A percentile compares a stretch with the other conserved stretches of the same genome.
Evolutionary conservation across 495 filamentous ascomycete species (phyloP).

Genomic region (Aspergillus avenaceus): DNA sequence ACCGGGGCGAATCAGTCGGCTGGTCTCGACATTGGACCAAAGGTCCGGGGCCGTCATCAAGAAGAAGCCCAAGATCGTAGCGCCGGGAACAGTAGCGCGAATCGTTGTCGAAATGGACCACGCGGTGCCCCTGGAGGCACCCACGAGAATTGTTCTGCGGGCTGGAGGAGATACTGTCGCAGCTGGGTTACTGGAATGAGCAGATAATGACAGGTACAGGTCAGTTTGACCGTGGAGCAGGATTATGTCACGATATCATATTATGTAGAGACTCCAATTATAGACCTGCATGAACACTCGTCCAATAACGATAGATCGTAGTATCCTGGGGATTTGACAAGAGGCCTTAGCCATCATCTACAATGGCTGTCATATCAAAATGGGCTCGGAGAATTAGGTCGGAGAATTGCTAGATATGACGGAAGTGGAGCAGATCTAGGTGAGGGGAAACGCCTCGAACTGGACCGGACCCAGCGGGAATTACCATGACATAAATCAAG

Average conservation of each 20-base stretch:
- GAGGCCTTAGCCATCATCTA: too few relatives aligned
- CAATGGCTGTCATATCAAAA: too few relatives aligned
- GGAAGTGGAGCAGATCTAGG: not conserved
- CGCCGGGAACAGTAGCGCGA: slow-evolving; percentile 64
- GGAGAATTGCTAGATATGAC: not conserved
- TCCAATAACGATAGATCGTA: too few relatives aligned
- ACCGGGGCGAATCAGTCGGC: slow-evolving; percentile 64
- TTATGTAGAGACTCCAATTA: too few relatives aligned
- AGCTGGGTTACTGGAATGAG: slow-evolving; percentile 74
- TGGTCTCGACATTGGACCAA: slow-evolving; percentile 75
- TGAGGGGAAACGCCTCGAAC: not conserved
- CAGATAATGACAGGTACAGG: not conserved
- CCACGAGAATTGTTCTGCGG: slow-evolving; percentile 75
- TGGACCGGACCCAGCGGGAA: not conserved
- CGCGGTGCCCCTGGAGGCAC: slow-evolving; percentile 73
- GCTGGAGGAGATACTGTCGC: slow-evolving; percentile 78
- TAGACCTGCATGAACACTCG: too few relatives aligned
- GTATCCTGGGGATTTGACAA: too few relatives aligned
- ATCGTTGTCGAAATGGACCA: slow-evolving; percentile 69
- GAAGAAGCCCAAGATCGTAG: slow-evolving; percentile 79
- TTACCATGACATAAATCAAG: not conserved
- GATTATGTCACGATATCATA: not conserved
- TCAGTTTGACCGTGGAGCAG: not conserved
- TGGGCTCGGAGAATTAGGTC: slow-evolving; percentile 20
- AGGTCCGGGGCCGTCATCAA: slow-evolving; percentile 61